Percentiles rank a stretch among this genome's conserved stretches.
Conservation (phyloP, 768 basidiomycete genomes). For the Exsudoporus frostii region DNA sequence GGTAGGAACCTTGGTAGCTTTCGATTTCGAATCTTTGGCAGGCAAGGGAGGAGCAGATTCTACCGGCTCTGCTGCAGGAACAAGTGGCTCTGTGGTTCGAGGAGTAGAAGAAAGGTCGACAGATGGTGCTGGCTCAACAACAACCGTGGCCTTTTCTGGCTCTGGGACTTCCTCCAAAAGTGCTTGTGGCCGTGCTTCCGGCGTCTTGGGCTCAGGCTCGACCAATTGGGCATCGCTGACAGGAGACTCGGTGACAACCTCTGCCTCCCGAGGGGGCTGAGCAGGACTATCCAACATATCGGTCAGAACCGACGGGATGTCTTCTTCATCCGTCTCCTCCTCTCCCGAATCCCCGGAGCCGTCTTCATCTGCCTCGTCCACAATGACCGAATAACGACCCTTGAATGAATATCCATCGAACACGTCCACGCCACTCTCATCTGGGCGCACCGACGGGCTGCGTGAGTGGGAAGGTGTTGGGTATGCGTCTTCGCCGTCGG, state of each 20-base stretch:
- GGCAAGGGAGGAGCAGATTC: constrained; percentile 29
- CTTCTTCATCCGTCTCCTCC: constrained; percentile 38
- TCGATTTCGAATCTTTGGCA: constrained; percentile 33
- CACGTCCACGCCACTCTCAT: constrained; percentile 58
- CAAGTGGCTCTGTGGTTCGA: constrained; percentile 10
- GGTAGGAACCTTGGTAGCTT: constrained; percentile 16
- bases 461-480: constrained; percentile 80
- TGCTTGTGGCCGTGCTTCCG: constrained; percentile 55
- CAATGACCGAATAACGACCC: constrained; percentile 74
- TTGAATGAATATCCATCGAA: constrained; percentile 96
- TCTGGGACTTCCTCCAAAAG: constrained; percentile 29
- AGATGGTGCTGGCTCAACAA: constrained; percentile 16
- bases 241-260: constrained; percentile 36
- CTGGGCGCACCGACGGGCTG: constrained; percentile 61
- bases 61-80: constrained; percentile 6
- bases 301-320: constrained; percentile 26
- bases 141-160: constrained; percentile 8
- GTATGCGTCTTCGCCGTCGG: constrained; percentile 71
- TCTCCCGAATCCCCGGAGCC: constrained; percentile 34
- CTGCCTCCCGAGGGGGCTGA: constrained; percentile 28
- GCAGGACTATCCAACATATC: constrained; percentile 20
- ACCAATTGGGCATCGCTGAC: constrained; percentile 30
- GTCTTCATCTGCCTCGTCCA: constrained; percentile 64
- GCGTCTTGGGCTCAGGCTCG: constrained; percentile 71
- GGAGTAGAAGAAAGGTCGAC: constrained; percentile 16